These are phyloP conservation scores for Agapanthus africanus DNA, from an alignment of 106 monocot species.

Conservation along the genomic window DNA sequence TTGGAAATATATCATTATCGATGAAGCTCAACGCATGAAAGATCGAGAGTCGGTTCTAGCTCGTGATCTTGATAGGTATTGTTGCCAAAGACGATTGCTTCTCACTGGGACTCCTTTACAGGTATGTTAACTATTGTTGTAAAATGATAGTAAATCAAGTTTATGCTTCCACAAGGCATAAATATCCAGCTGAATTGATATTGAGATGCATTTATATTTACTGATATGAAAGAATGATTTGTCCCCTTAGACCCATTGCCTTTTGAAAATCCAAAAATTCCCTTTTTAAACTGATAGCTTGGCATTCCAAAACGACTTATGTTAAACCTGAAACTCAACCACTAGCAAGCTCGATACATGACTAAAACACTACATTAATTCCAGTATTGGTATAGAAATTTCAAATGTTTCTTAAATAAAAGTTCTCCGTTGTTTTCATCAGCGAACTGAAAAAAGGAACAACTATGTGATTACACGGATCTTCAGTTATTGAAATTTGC, in stretches of 20 bases:
- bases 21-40: constrained; percentile 99
- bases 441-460: background rate
- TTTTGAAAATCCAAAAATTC: background rate
- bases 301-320: background rate
- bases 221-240: background rate
- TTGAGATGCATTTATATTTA: background rate
- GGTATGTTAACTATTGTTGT: constrained; percentile 62
- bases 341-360: too few relatives aligned
- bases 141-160: background rate
- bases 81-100: constrained; percentile 86
- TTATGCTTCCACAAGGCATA: background rate
- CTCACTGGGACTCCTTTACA: constrained; percentile 98
- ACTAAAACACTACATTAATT: background rate
- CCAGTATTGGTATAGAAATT: background rate
- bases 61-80: constrained; percentile 92
- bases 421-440: background rate
- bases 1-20: constrained; percentile 99
- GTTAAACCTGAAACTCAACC: background rate
- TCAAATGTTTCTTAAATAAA: background rate
- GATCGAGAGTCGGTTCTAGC: constrained; percentile 95
- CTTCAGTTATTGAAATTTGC: background rate
- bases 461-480: background rate
- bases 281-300: background rate
- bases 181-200: background rate
- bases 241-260: background rate